A percentile compares a stretch with the other conserved stretches of the same genome.
Conservation (phyloP, 805 yeast species). For the Tetrapisispora fleetii region DNA sequence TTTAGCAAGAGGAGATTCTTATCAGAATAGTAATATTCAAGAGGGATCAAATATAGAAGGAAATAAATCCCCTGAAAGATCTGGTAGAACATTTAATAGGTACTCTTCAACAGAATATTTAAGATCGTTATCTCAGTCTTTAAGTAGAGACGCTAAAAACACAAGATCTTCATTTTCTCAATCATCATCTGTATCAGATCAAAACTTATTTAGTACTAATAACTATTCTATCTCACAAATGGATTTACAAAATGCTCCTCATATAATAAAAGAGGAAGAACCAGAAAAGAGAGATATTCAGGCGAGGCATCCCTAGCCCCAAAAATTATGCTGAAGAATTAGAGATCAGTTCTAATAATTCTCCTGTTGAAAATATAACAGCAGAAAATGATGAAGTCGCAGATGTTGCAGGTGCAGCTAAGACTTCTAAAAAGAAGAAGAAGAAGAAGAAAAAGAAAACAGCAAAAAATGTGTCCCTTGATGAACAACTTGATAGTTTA, state of each 20-base stretch:
- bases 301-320: constrained; percentile 8
- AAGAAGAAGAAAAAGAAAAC: constrained; percentile 6
- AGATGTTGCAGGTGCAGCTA: not conserved
- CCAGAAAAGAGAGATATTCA: constrained; percentile 14
- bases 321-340: not conserved
- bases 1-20: constrained; percentile 70
- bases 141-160: constrained; percentile 18
- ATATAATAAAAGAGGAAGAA: constrained; percentile 16
- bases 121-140: constrained; percentile 36
- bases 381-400: not conserved
- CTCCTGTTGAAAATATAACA: not conserved
- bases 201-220: constrained; percentile 17
- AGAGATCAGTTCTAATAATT: not conserved
- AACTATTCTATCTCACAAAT: constrained; percentile 24
- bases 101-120: constrained; percentile 38
- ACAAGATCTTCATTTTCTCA: constrained; percentile 2
- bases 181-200: not conserved
- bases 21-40: constrained; percentile 46
- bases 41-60: constrained; percentile 24
- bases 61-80: constrained; percentile 8
- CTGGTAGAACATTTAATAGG: constrained; percentile 14
- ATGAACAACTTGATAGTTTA: constrained; percentile 1
- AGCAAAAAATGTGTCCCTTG: not conserved
- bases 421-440: not conserved
- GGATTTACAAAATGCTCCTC: constrained; percentile 22